These are phyloP conservation scores for Starmera dryadoides DNA, from an alignment of 805 yeast genomes.

Conservation along the genomic window DNA sequence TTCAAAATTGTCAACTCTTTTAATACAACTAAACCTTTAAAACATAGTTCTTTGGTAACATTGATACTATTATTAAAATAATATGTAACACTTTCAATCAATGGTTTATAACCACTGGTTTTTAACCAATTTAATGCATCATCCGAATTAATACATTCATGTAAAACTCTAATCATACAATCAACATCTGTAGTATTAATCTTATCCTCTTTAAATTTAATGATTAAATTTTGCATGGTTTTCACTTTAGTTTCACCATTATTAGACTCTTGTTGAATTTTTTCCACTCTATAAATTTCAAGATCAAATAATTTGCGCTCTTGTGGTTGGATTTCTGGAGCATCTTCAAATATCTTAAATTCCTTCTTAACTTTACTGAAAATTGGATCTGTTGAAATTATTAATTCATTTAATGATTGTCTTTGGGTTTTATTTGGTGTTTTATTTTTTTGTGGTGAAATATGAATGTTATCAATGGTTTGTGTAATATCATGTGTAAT, in stretches of 20 bases:
- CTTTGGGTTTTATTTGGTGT: slow-evolving; percentile 4
- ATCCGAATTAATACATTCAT: slow-evolving; percentile 6
- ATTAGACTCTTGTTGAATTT: neutral
- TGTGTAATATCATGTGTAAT: slow-evolving; percentile 13
- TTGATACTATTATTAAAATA: slow-evolving; percentile 16
- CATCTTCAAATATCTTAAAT: slow-evolving; percentile 19
- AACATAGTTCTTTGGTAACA: slow-evolving; percentile 16
- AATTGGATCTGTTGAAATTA: slow-evolving; percentile 17
- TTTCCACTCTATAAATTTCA: neutral
- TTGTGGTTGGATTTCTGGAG: slow-evolving; percentile 1
- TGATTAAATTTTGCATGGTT: slow-evolving; percentile 4
- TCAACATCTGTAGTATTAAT: slow-evolving; percentile 9
- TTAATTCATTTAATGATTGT: slow-evolving; percentile 12
- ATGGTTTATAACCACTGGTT: slow-evolving; percentile 9
- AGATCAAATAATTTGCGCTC: slow-evolving; percentile 12
- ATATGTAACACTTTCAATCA: slow-evolving; percentile 7
- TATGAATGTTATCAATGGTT: slow-evolving; percentile 14
- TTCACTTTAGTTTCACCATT: slow-evolving; percentile 5
- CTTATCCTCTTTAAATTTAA: slow-evolving; percentile 9
- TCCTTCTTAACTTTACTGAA: slow-evolving; percentile 12
- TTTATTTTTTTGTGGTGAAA: slow-evolving; percentile 16
- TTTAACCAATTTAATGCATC: slow-evolving; percentile 13
- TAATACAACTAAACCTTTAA: slow-evolving; percentile 18
- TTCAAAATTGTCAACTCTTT: slow-evolving; percentile 17
- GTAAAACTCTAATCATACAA: slow-evolving; percentile 11